Conservation (phyloP, 768 basidiomycete genomes). For the Sporobolomyces roseus region DNA sequence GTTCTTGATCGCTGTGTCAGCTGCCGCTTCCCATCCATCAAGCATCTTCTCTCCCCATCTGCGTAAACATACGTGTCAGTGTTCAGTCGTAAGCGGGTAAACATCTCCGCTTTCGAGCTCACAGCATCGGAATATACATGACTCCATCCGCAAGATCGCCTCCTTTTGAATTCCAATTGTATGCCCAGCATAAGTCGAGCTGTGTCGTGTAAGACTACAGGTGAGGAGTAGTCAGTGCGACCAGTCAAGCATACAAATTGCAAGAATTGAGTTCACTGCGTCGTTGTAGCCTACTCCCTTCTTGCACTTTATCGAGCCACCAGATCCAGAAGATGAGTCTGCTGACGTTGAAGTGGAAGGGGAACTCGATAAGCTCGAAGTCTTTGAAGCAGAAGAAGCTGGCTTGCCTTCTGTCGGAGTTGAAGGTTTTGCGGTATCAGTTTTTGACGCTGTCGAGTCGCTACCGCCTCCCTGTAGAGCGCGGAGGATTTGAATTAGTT, state of each 20-base stretch:
- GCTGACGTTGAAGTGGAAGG: not conserved
- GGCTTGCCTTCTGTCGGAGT: not conserved
- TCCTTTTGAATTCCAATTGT: conserved; percentile 15
- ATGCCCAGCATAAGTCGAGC: conserved; percentile 16
- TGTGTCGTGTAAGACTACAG: not conserved
- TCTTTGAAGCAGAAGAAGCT: not conserved
- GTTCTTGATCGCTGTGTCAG: not conserved
- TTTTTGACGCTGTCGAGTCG: not conserved
- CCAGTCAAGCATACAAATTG: too few relatives aligned
- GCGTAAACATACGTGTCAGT: not conserved
- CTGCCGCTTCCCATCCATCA: conserved; percentile 11
- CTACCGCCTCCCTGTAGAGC: not conserved
- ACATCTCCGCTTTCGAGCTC: too few relatives aligned
- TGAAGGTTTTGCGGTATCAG: not conserved
- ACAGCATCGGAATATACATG: conserved; percentile 31
- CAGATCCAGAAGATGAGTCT: not conserved
- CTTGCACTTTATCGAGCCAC: not conserved
- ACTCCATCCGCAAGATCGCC: conserved; percentile 4
- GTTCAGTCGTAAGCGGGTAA: too few relatives aligned
- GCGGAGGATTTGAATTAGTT: too few relatives aligned
- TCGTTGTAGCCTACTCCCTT: conserved; percentile 31
- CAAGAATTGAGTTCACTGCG: not conserved
- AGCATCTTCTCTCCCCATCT: conserved; percentile 25
- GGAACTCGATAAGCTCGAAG: not conserved
- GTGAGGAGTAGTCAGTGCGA: not conserved